Evolutionary conservation across 2,329 filamentous ascomycete species (phyloP).

Genomic region (Acrocalymma vagum): DNA sequence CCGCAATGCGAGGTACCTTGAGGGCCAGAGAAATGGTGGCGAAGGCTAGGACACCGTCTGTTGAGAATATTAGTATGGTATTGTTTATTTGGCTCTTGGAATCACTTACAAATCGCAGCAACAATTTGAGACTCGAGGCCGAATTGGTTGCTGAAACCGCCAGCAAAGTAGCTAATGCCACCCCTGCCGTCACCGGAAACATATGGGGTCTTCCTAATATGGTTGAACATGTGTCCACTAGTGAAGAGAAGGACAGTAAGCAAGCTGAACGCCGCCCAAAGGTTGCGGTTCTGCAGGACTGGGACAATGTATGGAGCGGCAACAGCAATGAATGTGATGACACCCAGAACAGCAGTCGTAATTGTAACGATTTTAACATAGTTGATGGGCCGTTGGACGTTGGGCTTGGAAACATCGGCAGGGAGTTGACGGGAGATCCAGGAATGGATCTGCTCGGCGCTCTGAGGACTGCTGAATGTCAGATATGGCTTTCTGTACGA

Average conservation of each 20-base stretch:
- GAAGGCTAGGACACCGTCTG: conserved; percentile 84
- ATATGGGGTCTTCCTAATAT: conserved; percentile 95
- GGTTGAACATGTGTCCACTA: conserved; percentile 99
- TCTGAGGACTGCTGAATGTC: conserved; percentile 65
- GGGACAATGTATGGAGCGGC: conserved; percentile 82
- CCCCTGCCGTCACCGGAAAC: conserved; percentile 85
- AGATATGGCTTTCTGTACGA: background rate
- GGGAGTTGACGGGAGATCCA: conserved; percentile 84
- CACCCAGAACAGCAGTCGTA: conserved; percentile 74
- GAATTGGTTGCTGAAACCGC: conserved; percentile 91
- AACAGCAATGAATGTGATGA: conserved; percentile 73
- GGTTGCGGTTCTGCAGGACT: conserved; percentile 84
- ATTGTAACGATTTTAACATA: conserved; percentile 77
- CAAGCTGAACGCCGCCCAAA: conserved; percentile 91
- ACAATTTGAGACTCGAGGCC: conserved; percentile 96
- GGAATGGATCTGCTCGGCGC: conserved; percentile 78
- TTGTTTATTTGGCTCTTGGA: too few relatives aligned
- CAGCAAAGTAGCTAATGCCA: conserved; percentile 88
- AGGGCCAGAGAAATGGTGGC: conserved; percentile 89
- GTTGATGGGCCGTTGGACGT: conserved; percentile 86
- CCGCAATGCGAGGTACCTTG: conserved; percentile 88
- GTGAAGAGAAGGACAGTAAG: conserved; percentile 92
- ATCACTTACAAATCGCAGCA: conserved; percentile 84
- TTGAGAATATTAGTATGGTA: too few relatives aligned
- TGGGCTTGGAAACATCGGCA: conserved; percentile 72